A percentile compares a stretch with the other conserved stretches of the same genome.
Conservation (phyloP, 805 yeast genomes). For the Dipodascopsis uninucleata region DNA sequence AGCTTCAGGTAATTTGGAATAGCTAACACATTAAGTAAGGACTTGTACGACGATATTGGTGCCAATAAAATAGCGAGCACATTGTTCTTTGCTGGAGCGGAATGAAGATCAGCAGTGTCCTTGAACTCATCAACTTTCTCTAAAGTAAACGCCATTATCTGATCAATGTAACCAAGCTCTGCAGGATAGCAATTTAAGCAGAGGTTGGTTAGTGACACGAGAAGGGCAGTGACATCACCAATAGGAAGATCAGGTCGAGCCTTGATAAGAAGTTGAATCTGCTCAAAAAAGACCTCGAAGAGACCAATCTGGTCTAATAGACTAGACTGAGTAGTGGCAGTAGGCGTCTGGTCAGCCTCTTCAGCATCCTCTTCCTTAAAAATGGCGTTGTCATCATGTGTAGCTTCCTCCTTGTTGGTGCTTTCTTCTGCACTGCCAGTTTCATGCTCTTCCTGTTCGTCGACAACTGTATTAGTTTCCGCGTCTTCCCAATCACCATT, state of each 20-base stretch:
- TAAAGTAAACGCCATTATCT: constrained; percentile 48
- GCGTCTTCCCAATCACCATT: constrained; percentile 28
- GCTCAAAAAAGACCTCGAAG: constrained; percentile 64
- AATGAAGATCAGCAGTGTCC: constrained; percentile 27
- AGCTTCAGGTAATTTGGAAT: constrained; percentile 52
- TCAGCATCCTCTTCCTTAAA: constrained; percentile 25
- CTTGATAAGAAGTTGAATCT: constrained; percentile 53
- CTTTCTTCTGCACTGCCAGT: constrained; percentile 2
- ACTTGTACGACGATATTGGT: constrained; percentile 35
- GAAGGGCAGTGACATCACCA: constrained; percentile 60
- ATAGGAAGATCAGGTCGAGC: constrained; percentile 61
- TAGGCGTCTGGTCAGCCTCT: too few relatives aligned
- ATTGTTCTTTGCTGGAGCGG: constrained; percentile 33
- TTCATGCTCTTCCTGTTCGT: constrained; percentile 8
- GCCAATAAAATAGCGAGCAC: constrained; percentile 36
- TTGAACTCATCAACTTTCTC: constrained; percentile 36
- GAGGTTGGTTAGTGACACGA: constrained; percentile 63
- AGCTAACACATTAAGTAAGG: constrained; percentile 35
- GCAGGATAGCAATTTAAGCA: constrained; percentile 65
- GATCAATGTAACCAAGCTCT: constrained; percentile 56
- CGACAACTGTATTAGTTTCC: constrained; percentile 5
- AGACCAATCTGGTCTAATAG: constrained; percentile 38
- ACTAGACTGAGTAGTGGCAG: too few relatives aligned
- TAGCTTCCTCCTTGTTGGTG: constrained; percentile 6
- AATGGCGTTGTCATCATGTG: too few relatives aligned